Conservation (phyloP, 179 eudicot species). For the Dionaea muscipula region DNA sequence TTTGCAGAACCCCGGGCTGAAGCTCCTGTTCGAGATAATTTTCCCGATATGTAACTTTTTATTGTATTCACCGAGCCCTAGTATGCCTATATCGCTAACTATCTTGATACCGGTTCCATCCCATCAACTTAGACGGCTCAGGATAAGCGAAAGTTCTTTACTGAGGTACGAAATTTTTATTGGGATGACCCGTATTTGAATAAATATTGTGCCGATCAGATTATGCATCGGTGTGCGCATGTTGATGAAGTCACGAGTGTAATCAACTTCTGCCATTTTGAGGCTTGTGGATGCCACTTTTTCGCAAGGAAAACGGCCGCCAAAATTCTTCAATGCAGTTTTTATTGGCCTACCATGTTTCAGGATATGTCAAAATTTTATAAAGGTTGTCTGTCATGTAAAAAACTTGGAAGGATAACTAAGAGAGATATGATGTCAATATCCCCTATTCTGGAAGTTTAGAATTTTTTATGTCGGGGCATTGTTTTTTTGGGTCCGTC, state of each 20-base stretch:
- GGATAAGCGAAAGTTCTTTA: background rate
- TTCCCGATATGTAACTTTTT: background rate
- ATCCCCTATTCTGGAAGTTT: background rate
- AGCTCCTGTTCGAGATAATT: background rate
- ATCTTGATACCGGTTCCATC: background rate
- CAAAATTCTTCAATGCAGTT: background rate
- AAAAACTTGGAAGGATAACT: background rate
- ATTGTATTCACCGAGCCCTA: background rate
- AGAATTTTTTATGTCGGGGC: background rate
- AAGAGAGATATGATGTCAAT: background rate
- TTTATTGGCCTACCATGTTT: background rate
- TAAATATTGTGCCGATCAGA: background rate
- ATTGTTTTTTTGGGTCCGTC: conserved; percentile 8
- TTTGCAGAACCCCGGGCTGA: background rate
- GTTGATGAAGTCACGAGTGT: background rate
- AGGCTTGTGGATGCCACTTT: background rate
- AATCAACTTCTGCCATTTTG: background rate
- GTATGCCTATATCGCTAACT: background rate
- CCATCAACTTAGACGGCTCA: background rate
- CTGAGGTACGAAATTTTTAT: background rate
- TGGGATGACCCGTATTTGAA: conserved; percentile 2
- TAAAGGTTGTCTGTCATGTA: background rate
- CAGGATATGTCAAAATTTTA: background rate
- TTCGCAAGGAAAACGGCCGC: background rate
- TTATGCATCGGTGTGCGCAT: background rate